These are phyloP conservation scores for Populus hybrid DNA, from an alignment of 441 rosid genomes.

Conservation along the genomic window DNA sequence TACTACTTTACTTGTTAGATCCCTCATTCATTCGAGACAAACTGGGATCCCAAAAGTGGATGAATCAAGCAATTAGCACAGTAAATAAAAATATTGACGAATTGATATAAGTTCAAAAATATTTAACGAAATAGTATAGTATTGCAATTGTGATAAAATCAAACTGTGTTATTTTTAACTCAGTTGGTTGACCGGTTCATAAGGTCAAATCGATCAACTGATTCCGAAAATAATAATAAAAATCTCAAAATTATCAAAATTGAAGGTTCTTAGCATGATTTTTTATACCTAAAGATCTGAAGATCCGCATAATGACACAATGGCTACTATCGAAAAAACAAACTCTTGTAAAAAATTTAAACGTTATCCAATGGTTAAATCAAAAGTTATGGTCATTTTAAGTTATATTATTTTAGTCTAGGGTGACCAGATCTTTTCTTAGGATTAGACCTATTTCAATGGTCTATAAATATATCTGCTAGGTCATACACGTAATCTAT, in stretches of 20 bases:
- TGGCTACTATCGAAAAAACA: fast-evolving
- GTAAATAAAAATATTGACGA: too few relatives aligned
- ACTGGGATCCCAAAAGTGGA: not conserved
- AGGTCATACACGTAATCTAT: fast-evolving
- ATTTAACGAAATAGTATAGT: too few relatives aligned
- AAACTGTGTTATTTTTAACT: too few relatives aligned
- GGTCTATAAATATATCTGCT: too few relatives aligned
- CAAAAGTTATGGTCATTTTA: fast-evolving
- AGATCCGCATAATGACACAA: fast-evolving
- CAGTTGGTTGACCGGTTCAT: fast-evolving
- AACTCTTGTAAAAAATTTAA: too few relatives aligned
- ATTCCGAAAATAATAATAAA: too few relatives aligned
- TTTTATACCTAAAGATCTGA: fast-evolving
- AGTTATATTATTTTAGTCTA: too few relatives aligned
- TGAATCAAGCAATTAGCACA: too few relatives aligned
- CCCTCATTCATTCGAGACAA: not conserved
- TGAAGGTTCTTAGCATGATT: fast-evolving
- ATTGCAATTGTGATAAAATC: fast-evolving
- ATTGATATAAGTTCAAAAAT: too few relatives aligned
- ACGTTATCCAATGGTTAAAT: too few relatives aligned
- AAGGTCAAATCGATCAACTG: fast-evolving
- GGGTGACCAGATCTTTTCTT: fast-evolving
- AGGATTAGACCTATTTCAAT: fast-evolving
- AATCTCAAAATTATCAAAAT: too few relatives aligned
- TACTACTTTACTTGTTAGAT: too few relatives aligned